These are phyloP conservation scores for Cajanus cajan DNA, from an alignment of 306 rosid species.

Conservation along the genomic window DNA sequence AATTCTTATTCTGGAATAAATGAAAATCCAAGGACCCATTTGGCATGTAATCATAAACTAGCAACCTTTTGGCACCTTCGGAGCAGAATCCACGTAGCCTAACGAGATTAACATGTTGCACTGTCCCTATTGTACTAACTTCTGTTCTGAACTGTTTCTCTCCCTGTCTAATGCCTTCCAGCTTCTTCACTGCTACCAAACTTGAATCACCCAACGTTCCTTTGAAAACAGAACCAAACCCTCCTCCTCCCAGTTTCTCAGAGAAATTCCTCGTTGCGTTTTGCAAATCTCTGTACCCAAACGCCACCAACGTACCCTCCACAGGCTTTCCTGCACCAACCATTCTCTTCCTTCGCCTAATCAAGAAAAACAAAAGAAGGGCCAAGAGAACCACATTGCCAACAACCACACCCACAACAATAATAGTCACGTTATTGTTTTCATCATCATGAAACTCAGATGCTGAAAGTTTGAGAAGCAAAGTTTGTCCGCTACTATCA, in stretches of 20 bases:
- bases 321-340: slow-evolving; percentile 33
- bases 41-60: slow-evolving; percentile 83
- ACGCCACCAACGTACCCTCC: slow-evolving; percentile 52
- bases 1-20: slow-evolving; percentile 41
- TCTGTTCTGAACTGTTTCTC: slow-evolving; percentile 85
- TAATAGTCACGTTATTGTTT: slow-evolving; percentile 9
- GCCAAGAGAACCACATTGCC: slow-evolving; percentile 33
- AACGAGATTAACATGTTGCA: slow-evolving; percentile 84
- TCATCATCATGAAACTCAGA: slow-evolving; percentile 40
- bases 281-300: slow-evolving; percentile 50
- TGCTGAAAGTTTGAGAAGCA: slow-evolving; percentile 55
- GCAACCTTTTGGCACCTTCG: slow-evolving; percentile 51
- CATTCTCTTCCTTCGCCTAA: slow-evolving; percentile 32
- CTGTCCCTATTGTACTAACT: slow-evolving; percentile 77
- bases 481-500: slow-evolving; percentile 39
- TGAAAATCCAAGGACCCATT: slow-evolving; percentile 68
- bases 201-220: slow-evolving; percentile 64
- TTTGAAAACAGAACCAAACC: slow-evolving; percentile 84
- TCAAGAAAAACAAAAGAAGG: slow-evolving; percentile 24
- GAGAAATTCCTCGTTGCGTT: slow-evolving; percentile 63
- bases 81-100: slow-evolving; percentile 89
- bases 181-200: slow-evolving; percentile 74
- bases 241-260: slow-evolving; percentile 85
- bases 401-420: slow-evolving; percentile 28
- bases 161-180: slow-evolving; percentile 77